Evolutionary conservation across 1,284 basidiomycete species (phyloP).

Genomic region (Microbotryum violaceum): DNA sequence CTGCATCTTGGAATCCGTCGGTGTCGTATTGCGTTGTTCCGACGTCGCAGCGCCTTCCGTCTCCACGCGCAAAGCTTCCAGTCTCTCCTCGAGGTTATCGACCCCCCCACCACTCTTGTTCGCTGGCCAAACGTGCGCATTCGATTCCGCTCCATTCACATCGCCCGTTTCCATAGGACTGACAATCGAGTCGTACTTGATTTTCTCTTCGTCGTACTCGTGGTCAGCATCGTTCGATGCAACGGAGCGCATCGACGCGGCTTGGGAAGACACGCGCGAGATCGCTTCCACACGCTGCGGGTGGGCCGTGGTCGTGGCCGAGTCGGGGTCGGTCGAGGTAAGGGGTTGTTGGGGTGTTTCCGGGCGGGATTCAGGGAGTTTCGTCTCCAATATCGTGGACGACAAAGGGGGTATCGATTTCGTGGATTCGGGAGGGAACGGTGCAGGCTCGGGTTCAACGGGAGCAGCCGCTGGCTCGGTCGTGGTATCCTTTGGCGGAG

Average conservation of each 20-base stretch:
- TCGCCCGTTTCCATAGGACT: slow-evolving; percentile 24
- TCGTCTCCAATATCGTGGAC: background rate
- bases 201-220: no score
- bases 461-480: background rate
- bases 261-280: slow-evolving; percentile 5
- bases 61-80: slow-evolving; percentile 3
- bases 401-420: background rate
- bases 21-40: background rate
- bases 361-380: slow-evolving; percentile 14
- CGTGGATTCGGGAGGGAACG: background rate
- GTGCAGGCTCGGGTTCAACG: background rate
- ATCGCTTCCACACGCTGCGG: background rate
- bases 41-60: background rate
- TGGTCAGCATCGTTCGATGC: background rate
- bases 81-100: slow-evolving; percentile 3
- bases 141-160: background rate
- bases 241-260: slow-evolving; percentile 4
- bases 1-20: background rate
- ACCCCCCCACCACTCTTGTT: slow-evolving; percentile 5
- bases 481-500: background rate
- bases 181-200: slow-evolving; percentile 22
- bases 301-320: background rate
- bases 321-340: background rate
- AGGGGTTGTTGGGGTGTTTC: background rate
- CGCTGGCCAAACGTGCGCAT: background rate